phyloP scores from a whole-genome alignment of 257 asterid genomes.

The Vinca minor region DNA sequence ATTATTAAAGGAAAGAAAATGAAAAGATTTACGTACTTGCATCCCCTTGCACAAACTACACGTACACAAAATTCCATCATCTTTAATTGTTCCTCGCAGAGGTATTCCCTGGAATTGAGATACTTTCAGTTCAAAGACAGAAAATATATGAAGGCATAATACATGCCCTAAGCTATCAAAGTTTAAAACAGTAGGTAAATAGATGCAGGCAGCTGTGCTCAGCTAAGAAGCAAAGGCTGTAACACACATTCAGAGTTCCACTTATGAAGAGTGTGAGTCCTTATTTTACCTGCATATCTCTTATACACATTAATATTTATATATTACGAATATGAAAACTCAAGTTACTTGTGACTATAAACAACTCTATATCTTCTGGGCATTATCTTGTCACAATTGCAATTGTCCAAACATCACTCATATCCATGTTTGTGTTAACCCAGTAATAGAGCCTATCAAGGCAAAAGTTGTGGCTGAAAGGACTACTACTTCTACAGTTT shows the following conservation, averaged over 20 bases:
- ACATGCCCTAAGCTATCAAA: not conserved
- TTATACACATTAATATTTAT: not conserved
- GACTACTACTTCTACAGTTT: not conserved
- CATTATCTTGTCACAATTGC: not conserved
- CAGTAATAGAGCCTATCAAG: not conserved
- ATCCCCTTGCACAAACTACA: slow-evolving; percentile 75
- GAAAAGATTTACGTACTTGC: slow-evolving; percentile 39
- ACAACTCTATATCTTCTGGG: not conserved
- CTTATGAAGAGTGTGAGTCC: not conserved
- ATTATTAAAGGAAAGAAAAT: slow-evolving; percentile 11
- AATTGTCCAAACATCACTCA: not conserved
- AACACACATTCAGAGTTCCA: not conserved
- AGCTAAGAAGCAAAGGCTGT: not conserved
- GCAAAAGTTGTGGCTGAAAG: not conserved
- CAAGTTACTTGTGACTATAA: not conserved
- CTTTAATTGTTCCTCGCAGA: slow-evolving; percentile 81
- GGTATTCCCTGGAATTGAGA: slow-evolving; percentile 31
- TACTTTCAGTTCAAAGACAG: slow-evolving; percentile 5
- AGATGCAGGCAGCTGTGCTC: not conserved
- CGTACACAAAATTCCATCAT: slow-evolving; percentile 76
- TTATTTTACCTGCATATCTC: not conserved
- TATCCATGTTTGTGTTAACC: not conserved
- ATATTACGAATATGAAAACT: not conserved
- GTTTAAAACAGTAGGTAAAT: too few relatives aligned
- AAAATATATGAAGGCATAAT: not conserved